Evolutionary conservation across 2,329 filamentous ascomycete species (phyloP).

Genomic region (Microdochium paspali): DNA sequence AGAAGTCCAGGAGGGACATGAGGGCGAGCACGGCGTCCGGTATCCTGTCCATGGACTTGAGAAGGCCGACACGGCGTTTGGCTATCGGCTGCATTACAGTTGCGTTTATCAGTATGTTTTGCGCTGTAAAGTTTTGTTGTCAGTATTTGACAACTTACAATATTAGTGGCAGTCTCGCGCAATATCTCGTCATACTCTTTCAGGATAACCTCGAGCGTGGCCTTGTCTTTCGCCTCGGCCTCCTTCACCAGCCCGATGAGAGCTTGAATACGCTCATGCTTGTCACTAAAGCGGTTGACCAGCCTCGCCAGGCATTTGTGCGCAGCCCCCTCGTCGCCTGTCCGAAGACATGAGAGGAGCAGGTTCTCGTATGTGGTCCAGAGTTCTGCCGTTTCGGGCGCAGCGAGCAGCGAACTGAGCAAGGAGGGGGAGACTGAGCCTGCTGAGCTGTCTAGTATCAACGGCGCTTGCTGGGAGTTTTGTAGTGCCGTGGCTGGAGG

Average conservation of each 20-base stretch:
- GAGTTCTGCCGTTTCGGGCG: slow-evolving; percentile 64
- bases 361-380: slow-evolving; percentile 87
- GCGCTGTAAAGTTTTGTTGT: no score
- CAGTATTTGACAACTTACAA: slow-evolving; percentile 54
- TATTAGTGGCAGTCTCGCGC: slow-evolving; percentile 64
- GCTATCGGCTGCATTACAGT: slow-evolving; percentile 63
- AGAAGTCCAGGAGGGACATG: slow-evolving; percentile 67
- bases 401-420: slow-evolving; percentile 40
- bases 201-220: slow-evolving; percentile 59
- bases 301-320: slow-evolving; percentile 67
- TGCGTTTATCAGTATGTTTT: no score
- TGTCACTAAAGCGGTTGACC: slow-evolving; percentile 67
- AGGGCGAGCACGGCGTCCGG: slow-evolving; percentile 68
- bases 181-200: slow-evolving; percentile 71
- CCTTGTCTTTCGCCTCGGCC: slow-evolving; percentile 59
- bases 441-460: slow-evolving; percentile 42
- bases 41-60: slow-evolving; percentile 62
- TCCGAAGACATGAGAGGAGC: slow-evolving; percentile 72
- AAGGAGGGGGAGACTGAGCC: slow-evolving; percentile 46
- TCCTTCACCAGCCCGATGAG: slow-evolving; percentile 78
- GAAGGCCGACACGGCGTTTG: slow-evolving; percentile 74
- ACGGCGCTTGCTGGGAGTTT: slow-evolving; percentile 52
- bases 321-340: slow-evolving; percentile 73
- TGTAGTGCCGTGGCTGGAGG: slow-evolving; percentile 44
- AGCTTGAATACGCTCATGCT: slow-evolving; percentile 81